Percentiles rank a stretch among this genome's conserved stretches.
These are phyloP conservation scores for Yamadazyma mexicana DNA, from an alignment of 1,139 yeast species.

Conservation along the genomic window DNA sequence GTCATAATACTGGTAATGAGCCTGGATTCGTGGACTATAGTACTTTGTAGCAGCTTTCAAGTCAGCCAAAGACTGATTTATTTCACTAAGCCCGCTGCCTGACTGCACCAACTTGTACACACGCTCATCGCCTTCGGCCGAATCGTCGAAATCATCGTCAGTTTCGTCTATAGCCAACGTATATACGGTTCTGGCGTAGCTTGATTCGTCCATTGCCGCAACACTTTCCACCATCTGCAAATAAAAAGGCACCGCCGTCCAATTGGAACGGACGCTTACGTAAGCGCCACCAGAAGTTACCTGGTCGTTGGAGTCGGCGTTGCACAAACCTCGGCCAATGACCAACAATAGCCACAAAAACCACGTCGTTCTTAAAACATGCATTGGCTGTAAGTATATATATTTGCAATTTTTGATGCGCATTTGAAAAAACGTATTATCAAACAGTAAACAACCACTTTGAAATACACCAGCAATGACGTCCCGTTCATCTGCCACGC, in stretches of 20 bases:
- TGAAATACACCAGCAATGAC: background rate
- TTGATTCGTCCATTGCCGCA: constrained; percentile 46
- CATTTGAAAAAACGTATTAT: too few relatives aligned
- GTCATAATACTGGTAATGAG: constrained; percentile 47
- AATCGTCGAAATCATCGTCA: constrained; percentile 27
- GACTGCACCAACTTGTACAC: constrained; percentile 36
- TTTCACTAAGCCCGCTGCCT: constrained; percentile 22
- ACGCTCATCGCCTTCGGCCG: constrained; percentile 34
- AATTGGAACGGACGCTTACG: background rate
- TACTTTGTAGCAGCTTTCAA: constrained; percentile 54
- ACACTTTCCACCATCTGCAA: constrained; percentile 57
- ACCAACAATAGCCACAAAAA: too few relatives aligned
- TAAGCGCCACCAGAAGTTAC: too few relatives aligned
- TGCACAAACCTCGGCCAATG: too few relatives aligned
- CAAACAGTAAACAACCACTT: background rate
- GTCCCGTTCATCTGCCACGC: constrained; percentile 1
- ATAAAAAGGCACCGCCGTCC: constrained; percentile 21
- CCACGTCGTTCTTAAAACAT: too few relatives aligned
- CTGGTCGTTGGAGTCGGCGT: background rate
- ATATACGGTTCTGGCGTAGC: constrained; percentile 49
- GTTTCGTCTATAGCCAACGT: constrained; percentile 26
- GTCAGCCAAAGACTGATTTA: constrained; percentile 38
- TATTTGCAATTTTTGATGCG: too few relatives aligned
- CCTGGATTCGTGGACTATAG: constrained; percentile 60
- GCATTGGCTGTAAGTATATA: too few relatives aligned